phyloP scores from a whole-genome alignment of 148 eudicot species.

The Rhododendron henanense region DNA sequence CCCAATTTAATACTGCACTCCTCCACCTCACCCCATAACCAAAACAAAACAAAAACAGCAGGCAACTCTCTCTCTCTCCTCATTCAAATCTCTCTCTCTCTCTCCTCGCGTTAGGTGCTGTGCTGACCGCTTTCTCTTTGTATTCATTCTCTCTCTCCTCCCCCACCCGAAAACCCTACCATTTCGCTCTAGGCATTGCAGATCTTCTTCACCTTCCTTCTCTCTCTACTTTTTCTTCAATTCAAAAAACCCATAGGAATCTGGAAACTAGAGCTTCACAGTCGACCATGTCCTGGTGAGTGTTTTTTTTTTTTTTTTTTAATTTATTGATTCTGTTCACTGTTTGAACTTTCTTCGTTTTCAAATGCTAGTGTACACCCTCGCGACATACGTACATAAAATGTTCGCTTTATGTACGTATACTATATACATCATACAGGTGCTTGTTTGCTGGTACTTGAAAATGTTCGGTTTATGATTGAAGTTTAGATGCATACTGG shows the following conservation, averaged over 20 bases:
- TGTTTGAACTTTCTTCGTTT: background rate
- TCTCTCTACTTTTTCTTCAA: background rate
- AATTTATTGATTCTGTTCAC: conserved; percentile 4
- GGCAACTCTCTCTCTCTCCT: background rate
- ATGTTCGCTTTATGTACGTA: background rate
- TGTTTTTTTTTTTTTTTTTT: background rate
- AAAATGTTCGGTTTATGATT: background rate
- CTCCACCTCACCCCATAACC: background rate
- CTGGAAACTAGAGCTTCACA: conserved; percentile 6
- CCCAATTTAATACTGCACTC: background rate
- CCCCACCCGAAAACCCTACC: conserved; percentile 21
- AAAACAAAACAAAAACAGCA: background rate
- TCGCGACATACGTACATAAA: background rate
- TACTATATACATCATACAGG: background rate
- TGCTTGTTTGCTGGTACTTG: background rate
- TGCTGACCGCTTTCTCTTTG: conserved; percentile 4
- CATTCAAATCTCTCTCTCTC: background rate
- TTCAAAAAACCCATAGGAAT: background rate
- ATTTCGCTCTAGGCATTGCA: conserved; percentile 10
- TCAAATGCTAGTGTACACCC: background rate
- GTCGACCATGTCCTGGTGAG: conserved; percentile 21
- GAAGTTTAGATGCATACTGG: background rate
- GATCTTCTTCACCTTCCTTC: conserved; percentile 15
- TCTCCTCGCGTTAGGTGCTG: conserved; percentile 7
- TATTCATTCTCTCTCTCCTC: conserved; percentile 14